Evolutionary conservation across 1,284 basidiomycete genomes (phyloP), one percentile per base, ranked within the genome.

Genomic region (Pisolithus thermaeus): DNA sequence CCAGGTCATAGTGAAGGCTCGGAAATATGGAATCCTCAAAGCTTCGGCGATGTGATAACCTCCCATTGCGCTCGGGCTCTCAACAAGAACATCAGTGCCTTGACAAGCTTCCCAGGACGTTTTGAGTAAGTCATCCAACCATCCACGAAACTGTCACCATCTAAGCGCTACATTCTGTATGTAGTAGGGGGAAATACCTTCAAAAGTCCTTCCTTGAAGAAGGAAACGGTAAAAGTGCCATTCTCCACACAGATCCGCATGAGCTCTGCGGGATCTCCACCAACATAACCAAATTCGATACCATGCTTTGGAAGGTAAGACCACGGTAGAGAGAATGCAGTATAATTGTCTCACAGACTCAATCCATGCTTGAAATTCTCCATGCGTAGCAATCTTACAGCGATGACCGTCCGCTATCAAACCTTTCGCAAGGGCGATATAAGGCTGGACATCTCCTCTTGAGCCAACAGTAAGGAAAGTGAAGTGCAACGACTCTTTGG

Each of bases 21-120:
- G 79, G 71, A 89, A 98, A 69, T 96, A 99, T 3, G 96, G 96
- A 49, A 98, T 92, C 30, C 76, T 77, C 16, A 99, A 75, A 1
- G 92, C 93, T 67, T 99, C 96, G 16, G 96, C 96, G 49, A 99
- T 93, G 61, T 99, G 96, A 55, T 91, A 90, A n/a, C 96, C 96
- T n/a, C 87, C 93, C 88, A 98, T 98, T 5, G 96, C 93, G 64
- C 90, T 94, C 0, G 96, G 96, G 61, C 90, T 92, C 71, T 99
- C 96, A 50, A 99, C 78, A 47, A 99, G 78, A 25, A 98, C 81
- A 65, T 99, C 95, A 0, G 92, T 93, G 20, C 83, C 87, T 71
- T 96, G 92, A 65, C 97, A 99, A 4, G 94, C 95, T 53, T 92
- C 83, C 92, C 93, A 98, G 1, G 93, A 90, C 0, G 92, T 93